Evolutionary conservation across 306 rosid species (phyloP), one percentile per base, ranked within the genome.

Genomic region (Senna siamea): DNA sequence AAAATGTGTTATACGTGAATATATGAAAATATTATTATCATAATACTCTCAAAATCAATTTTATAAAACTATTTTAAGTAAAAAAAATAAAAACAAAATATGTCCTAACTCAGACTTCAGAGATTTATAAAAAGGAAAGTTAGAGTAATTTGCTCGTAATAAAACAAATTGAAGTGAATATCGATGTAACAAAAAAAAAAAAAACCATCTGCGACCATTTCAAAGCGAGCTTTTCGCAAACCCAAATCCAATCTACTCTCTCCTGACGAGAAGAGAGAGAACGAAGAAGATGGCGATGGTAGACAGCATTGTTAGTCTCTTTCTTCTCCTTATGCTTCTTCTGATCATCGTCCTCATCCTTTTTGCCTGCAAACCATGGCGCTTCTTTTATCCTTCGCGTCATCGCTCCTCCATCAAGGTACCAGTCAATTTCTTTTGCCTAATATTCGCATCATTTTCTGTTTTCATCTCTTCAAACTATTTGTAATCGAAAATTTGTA

Each of bases 291-390:
- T 77, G 93, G 89, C 83, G 87, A 82, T 79, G 86, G 72, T 85
- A 22, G 82, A 60, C 87, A 78, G 75, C 91, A 82, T 95, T 90
- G 86, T 83, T 44, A 85, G 76, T 73, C 64, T 90, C 75, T 30
- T 69, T 30, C 84, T 91, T 59, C 85, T 90, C 92, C 90, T 95
- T 84, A 92, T 92, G 97, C 90, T 94, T 83, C 86, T 95, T 87
- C 80, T 92, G 80, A 80, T 95, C 83, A 22, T 90, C 75, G 15
- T 92, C 76, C 43, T 95, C 79, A 47, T 90, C 80, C 43, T 95
- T 75, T 28, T 92, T 66, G 87, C 79, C 93, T 95, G 87, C 77
- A 92, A 88, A 84, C 99, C 98, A 85, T 95, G 99, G 98, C 99
- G 98, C 37, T 87, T 94, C 85, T 85, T 91, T 55, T 80, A 75